Evolutionary conservation across 2,329 filamentous ascomycete genomes (phyloP).

Genomic region (Scedosporium aurantiacum): DNA sequence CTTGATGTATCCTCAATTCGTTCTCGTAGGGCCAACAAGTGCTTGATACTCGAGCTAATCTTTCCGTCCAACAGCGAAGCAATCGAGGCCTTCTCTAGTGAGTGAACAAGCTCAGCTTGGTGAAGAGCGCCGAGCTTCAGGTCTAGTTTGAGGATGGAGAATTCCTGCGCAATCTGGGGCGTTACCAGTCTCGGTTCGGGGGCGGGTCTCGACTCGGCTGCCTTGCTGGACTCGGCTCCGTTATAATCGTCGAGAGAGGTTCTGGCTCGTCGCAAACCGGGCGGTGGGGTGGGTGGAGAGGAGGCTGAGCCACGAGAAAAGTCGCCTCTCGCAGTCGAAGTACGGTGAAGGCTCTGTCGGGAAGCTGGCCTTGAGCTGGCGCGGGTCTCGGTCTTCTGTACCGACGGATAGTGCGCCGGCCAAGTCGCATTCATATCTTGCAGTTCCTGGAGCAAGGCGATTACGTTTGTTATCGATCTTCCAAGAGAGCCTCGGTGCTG

Average conservation of each 20-base stretch:
- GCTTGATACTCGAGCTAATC: constrained; percentile 86
- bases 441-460: constrained; percentile 72
- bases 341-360: constrained; percentile 52
- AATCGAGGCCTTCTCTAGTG: constrained; percentile 82
- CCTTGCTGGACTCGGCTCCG: constrained; percentile 60
- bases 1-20: constrained; percentile 95
- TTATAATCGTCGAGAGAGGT: constrained; percentile 20
- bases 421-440: constrained; percentile 84
- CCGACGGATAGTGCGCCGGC: constrained; percentile 90
- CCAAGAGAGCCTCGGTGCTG: constrained; percentile 79
- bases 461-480: constrained; percentile 74
- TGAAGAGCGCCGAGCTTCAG: constrained; percentile 78
- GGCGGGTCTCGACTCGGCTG: constrained; percentile 48
- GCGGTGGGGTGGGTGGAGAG: constrained; percentile 5
- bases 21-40: constrained; percentile 75
- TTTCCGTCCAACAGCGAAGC: constrained; percentile 87
- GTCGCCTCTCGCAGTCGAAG: constrained; percentile 48
- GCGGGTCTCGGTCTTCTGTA: constrained; percentile 46
- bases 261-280: constrained; percentile 21
- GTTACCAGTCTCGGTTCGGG: constrained; percentile 76
- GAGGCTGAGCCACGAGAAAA: constrained; percentile 50
- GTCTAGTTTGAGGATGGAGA: constrained; percentile 90
- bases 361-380: constrained; percentile 24
- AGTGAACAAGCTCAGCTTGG: constrained; percentile 87
- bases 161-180: constrained; percentile 88